These are phyloP conservation scores for Ophiostoma sp. DNA, from an alignment of 2,329 filamentous ascomycete species.

Conservation along the genomic window DNA sequence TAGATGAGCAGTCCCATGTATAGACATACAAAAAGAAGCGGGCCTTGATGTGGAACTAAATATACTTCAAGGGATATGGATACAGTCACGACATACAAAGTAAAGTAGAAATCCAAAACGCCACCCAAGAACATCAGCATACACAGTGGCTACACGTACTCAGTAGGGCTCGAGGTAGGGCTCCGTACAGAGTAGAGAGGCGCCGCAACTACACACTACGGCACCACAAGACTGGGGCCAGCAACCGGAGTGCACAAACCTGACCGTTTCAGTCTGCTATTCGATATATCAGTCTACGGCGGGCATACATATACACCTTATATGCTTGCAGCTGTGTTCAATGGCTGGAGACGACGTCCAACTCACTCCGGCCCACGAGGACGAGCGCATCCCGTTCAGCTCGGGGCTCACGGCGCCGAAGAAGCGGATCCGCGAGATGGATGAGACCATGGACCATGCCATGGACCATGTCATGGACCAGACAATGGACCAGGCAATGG, in stretches of 20 bases:
- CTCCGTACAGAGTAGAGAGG: background rate
- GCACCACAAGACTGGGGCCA: background rate
- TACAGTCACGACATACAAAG: conserved; percentile 1
- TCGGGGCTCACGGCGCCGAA: conserved; percentile 26
- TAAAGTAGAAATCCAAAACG: background rate
- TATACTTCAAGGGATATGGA: background rate
- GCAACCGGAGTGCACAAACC: background rate
- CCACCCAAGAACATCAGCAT: background rate
- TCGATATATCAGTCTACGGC: background rate
- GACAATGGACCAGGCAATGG: conserved; percentile 10
- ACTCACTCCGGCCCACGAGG: conserved; percentile 13
- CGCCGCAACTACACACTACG: background rate
- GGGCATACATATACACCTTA: background rate
- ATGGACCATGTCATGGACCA: conserved; percentile 14
- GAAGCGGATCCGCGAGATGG: conserved; percentile 23
- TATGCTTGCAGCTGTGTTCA: background rate
- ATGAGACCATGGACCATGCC: conserved; percentile 20
- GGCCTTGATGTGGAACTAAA: conserved; percentile 10
- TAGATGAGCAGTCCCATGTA: background rate
- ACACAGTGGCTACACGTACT: background rate
- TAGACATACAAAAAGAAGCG: conserved; percentile 9
- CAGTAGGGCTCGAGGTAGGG: background rate
- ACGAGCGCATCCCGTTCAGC: conserved; percentile 15
- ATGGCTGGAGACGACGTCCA: conserved; percentile 17
- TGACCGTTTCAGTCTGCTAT: background rate